phyloP scores from a whole-genome alignment of 2,329 filamentous ascomycete genomes.

The Elsinoe batatas region DNA sequence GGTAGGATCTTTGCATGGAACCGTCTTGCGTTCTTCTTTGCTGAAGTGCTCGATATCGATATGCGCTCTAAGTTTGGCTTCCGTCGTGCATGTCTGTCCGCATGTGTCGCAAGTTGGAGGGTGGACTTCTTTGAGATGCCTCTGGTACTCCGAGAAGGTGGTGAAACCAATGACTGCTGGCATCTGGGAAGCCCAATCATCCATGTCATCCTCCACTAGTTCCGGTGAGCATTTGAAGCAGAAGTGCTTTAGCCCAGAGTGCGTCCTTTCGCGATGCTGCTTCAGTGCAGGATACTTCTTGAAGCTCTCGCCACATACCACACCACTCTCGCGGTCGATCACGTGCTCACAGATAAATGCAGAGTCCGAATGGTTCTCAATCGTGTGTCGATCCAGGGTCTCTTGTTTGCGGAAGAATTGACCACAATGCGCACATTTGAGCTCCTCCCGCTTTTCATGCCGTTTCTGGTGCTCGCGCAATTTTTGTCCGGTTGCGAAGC shows the following conservation, averaged over 20 bases:
- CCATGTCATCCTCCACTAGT: conserved; percentile 14
- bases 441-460: conserved; percentile 65
- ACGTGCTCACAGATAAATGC: conserved; percentile 59
- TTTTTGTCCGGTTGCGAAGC: conserved; percentile 67
- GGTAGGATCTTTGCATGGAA: conserved; percentile 54
- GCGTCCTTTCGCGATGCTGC: conserved; percentile 59
- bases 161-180: conserved; percentile 44
- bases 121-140: conserved; percentile 64
- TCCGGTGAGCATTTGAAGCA: conserved; percentile 59
- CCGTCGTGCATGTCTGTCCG: conserved; percentile 54
- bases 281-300: conserved; percentile 62
- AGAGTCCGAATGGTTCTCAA: conserved; percentile 61
- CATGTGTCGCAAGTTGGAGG: conserved; percentile 66
- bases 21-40: conserved; percentile 13
- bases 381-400: conserved; percentile 74
- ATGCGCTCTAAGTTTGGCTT: conserved; percentile 62
- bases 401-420: conserved; percentile 80
- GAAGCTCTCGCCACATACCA: conserved; percentile 58
- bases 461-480: conserved; percentile 65
- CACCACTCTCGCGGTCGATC: conserved; percentile 39
- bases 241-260: conserved; percentile 61
- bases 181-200: conserved; percentile 22
- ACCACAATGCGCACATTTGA: conserved; percentile 63
- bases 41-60: conserved; percentile 61
- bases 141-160: conserved; percentile 59